These are phyloP conservation scores for Ziziphus jujuba DNA, from an alignment of 306 rosid species.

Conservation along the genomic window DNA sequence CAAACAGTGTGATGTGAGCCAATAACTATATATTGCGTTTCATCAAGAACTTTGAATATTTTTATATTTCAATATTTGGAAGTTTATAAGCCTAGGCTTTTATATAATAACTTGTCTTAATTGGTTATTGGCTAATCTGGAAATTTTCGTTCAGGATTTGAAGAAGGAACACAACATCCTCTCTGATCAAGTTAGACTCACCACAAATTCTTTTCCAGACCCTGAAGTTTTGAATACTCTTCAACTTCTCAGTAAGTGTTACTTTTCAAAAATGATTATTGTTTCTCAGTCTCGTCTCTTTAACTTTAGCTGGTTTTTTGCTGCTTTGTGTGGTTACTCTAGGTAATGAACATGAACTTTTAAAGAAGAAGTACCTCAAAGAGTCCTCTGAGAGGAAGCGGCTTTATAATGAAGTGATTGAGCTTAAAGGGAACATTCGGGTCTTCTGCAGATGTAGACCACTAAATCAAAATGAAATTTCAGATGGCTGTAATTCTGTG, in stretches of 20 bases:
- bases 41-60: not conserved
- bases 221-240: slow-evolving; percentile 56
- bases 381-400: slow-evolving; percentile 76
- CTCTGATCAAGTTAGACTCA: slow-evolving; percentile 54
- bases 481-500: slow-evolving; percentile 52
- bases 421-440: slow-evolving; percentile 87
- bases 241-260: slow-evolving; percentile 62
- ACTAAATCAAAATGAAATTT: slow-evolving; percentile 55
- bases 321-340: slow-evolving; percentile 16
- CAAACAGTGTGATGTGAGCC: not conserved
- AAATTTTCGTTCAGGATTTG: slow-evolving; percentile 51
- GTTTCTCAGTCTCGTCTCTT: not conserved
- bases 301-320: slow-evolving; percentile 18
- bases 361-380: slow-evolving; percentile 66
- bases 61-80: no score
- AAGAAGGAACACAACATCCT: slow-evolving; percentile 59
- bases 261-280: slow-evolving; percentile 5
- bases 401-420: slow-evolving; percentile 88
- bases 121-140: not conserved
- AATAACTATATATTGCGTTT: not conserved
- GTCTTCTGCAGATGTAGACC: slow-evolving; percentile 98
- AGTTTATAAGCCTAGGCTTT: not conserved
- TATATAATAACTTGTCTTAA: no score
- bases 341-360: slow-evolving; percentile 75
- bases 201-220: slow-evolving; percentile 56